Evolutionary conservation across 202 grass and related monocot species (phyloP), one percentile per base, ranked within the genome.

Genomic region (Musa balbisiana): DNA sequence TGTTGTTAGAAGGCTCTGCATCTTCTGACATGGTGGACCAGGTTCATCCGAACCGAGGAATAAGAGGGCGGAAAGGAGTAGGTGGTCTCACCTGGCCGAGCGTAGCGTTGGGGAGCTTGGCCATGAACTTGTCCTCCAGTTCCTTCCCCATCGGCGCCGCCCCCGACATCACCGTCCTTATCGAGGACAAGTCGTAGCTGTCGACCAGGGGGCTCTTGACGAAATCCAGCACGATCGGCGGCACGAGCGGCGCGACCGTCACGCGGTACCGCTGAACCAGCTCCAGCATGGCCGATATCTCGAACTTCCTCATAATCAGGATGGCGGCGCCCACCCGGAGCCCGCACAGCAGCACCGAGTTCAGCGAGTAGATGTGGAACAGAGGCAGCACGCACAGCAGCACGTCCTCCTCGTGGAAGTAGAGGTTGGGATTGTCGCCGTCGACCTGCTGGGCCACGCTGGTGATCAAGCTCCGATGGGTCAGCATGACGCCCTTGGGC

Each of bases 341-440:
- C 53, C 53, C 73, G 23, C 73, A 74, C 2, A 74, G 73, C 25
- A 74, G 16, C 73, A 74, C 54, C 22, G 73, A 43, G 73, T 74
- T 74, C 53, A 74, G 26, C 16, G 73, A 74, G 73, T 74, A 74
- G 53, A 74, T 74, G 54, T 74, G 73, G 73, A 74, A 74, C 53
- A 74, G 24, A 9, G 73, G 73, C 15, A 74, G 73, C 54, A 74
- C 53, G 54, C 73, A 60, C 24, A 74, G 53, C 16, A 74, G 53
- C 73, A 59, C 73, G 73, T 74, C 73, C 43, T 51, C 68, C 29
- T 3, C 2, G 68, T 71, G 43, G 43, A 71, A 51, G 49, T 71
- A 71, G 29, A 71, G 6, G 43, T 71, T 71, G 29, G 68, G 68
- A 27, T 71, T 71, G 6, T 71, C 68, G 8, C 68, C 68, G 68